phyloP scores from a whole-genome alignment of 257 asterid genomes.

The Fraxinus quadrangulata region DNA sequence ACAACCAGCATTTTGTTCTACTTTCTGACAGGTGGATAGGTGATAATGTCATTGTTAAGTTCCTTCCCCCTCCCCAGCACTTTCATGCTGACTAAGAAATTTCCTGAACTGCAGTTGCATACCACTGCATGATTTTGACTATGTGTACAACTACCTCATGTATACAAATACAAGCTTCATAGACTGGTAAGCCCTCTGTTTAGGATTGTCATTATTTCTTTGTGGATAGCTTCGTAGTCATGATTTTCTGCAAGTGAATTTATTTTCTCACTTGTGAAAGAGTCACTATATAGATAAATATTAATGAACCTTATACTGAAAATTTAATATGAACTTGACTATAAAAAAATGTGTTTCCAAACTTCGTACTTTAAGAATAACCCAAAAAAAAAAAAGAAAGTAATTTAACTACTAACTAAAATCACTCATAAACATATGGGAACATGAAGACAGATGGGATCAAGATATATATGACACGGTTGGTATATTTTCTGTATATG shows the following conservation, averaged over 20 bases:
- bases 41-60: slow-evolving; percentile 15
- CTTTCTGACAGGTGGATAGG: slow-evolving; percentile 86
- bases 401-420: neutral
- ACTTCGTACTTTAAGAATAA: too few species aligned
- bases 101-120: slow-evolving; percentile 75
- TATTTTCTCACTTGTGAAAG: neutral
- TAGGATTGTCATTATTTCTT: slow-evolving; percentile 11
- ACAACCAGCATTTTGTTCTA: slow-evolving; percentile 83
- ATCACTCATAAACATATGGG: neutral
- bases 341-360: too few species aligned
- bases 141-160: slow-evolving; percentile 94
- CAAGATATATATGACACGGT: neutral
- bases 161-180: slow-evolving; percentile 86
- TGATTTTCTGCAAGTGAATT: neutral
- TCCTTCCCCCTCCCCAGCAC: slow-evolving; percentile 12
- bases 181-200: slow-evolving; percentile 71
- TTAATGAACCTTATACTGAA: neutral
- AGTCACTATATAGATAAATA: neutral
- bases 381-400: too few species aligned
- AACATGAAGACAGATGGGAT: neutral
- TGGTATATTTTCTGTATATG: neutral
- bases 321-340: neutral
- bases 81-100: slow-evolving; percentile 23
- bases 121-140: slow-evolving; percentile 83
- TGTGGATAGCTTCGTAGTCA: slow-evolving; percentile 15